These are phyloP conservation scores for slime mould (Dictyostelium discoideum) DNA, from an alignment of 78 protist species.

Conservation along the genomic window dicty_2.7 NC_007091.3:795001-795500, in stretches of 20 bases:
- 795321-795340: conserved; percentile 98
- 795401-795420: conserved; percentile 25
- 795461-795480: conserved; percentile 72
- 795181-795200: conserved; percentile 34
- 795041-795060: conserved; percentile 8
- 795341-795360: conserved; percentile 95
- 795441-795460: conserved; percentile 66
- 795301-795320: conserved; percentile 97
- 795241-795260: conserved; percentile 37
- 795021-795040: background rate
- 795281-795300: conserved; percentile 87
- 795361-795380: conserved; percentile 80
- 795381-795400: conserved; percentile 62
- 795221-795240: conserved; percentile 28
- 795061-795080: conserved; percentile 73
- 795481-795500: conserved; percentile 30
- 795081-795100: conserved; percentile 57
- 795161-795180: conserved; percentile 64
- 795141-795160: background rate
- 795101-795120: background rate
- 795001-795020: conserved; percentile 40
- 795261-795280: conserved; percentile 42
- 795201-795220: conserved; percentile 36
- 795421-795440: conserved; percentile 44
- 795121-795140: background rate